These are phyloP conservation scores for Penicillium expansum DNA, from an alignment of 2,329 filamentous ascomycete species.

Conservation along the genomic window DNA sequence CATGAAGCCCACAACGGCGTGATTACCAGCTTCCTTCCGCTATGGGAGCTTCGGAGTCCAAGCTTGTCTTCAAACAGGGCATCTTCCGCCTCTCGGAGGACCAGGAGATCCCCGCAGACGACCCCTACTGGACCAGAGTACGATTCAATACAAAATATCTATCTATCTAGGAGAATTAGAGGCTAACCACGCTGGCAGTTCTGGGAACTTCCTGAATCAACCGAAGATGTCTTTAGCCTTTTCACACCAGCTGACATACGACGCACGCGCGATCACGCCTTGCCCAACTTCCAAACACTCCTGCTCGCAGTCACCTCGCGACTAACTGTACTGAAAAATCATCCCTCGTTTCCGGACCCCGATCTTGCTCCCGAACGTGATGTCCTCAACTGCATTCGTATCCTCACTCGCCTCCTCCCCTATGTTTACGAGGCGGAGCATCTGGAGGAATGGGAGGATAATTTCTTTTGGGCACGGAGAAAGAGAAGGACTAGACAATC, in stretches of 20 bases:
- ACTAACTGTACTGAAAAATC: slow-evolving; percentile 76
- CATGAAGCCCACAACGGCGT: slow-evolving; percentile 28
- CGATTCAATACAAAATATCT: slow-evolving; percentile 34
- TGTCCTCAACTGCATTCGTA: slow-evolving; percentile 90
- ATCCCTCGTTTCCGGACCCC: slow-evolving; percentile 84
- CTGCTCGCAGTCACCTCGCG: slow-evolving; percentile 80
- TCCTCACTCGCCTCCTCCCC: slow-evolving; percentile 84
- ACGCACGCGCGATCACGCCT: slow-evolving; percentile 76
- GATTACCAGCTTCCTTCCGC: slow-evolving; percentile 29
- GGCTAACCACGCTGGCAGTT: slow-evolving; percentile 59
- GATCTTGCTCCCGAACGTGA: slow-evolving; percentile 80
- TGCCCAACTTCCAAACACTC: slow-evolving; percentile 87
- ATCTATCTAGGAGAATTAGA: neutral
- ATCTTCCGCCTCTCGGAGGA: slow-evolving; percentile 96
- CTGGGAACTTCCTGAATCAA: slow-evolving; percentile 93
- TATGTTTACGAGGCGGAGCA: slow-evolving; percentile 89
- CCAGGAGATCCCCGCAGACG: slow-evolving; percentile 78
- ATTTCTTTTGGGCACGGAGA: slow-evolving; percentile 83
- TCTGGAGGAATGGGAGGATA: slow-evolving; percentile 80
- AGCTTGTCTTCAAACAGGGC: slow-evolving; percentile 97
- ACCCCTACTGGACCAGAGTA: slow-evolving; percentile 90
- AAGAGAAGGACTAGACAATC: slow-evolving; percentile 68
- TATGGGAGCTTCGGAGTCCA: slow-evolving; percentile 98
- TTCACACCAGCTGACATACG: slow-evolving; percentile 88
- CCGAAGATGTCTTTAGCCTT: slow-evolving; percentile 94